Base-by-base conservation (phyloP, 495 filamentous ascomycete species). In the Aeminium ludgeri region DNA sequence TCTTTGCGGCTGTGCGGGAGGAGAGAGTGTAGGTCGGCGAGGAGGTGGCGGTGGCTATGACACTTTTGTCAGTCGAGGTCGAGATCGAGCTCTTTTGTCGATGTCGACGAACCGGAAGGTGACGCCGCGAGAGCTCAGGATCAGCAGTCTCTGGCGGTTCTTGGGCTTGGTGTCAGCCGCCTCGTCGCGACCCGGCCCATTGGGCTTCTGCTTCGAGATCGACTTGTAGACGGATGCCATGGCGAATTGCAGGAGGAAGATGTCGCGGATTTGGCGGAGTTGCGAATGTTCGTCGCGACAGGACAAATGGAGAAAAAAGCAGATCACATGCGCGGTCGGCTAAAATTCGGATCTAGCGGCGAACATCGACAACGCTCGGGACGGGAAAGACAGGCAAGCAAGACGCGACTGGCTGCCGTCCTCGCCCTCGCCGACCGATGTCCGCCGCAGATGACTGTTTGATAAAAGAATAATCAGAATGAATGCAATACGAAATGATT, bases 201-300 rank as follows among this genome's bases (percentile, higher is more conserved):
- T 48, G 17, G 28, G 30, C 38, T 50, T 41, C 20, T 48, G 33
- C 38, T 85, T 86, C 1, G 85, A 87, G 8, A 97, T 56, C 4
- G 85, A 76, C 59, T 94, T 94, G 69, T 94, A 97, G 34, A 94
- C 89, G 16, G 87, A 69, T 15, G 87, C 82, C 89, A 97, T 97
- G 43, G 23, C 23, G 8, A 8, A 8, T 25, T 8, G 8, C 23
- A 8, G 23, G 3, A 8, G 4, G 23, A 25, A 25, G 8, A 25
- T 25, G 23, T 3, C 8, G 23, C 23, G 23, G 23, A 8, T 25
- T 8, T 25, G 4, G 3, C 23, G 23, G 4, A 25, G 23, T 25
- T 25, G 23, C 3, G 23, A 25, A n/a, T n/a, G n/a, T n/a, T 25
- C 3, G 8, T 25, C 23, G 23, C 23, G 3, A 8, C 23, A 4